Conservation (phyloP, 208 protist genomes). For the Trypanosoma theileri region DNA sequence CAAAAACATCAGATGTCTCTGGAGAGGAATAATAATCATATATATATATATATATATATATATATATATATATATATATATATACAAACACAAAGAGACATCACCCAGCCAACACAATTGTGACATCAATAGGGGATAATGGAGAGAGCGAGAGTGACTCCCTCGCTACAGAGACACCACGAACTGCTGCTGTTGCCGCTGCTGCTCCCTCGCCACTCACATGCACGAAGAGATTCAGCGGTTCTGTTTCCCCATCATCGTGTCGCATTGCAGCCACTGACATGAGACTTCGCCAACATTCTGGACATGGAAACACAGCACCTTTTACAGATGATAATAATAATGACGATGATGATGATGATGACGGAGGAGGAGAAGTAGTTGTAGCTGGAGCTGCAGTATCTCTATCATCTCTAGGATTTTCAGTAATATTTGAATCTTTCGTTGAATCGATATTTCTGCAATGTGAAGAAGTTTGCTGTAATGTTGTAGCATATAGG, state of each 20-base stretch:
- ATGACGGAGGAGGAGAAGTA: background rate
- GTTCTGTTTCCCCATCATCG: slow-evolving; percentile 25
- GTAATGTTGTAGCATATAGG: slow-evolving; percentile 30
- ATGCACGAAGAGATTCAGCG: slow-evolving; percentile 48
- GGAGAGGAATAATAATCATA: no score
- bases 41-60: no score
- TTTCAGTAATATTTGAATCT: background rate
- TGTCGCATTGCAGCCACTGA: slow-evolving; percentile 45
- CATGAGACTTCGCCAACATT: slow-evolving; percentile 73
- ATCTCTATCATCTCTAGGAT: background rate
- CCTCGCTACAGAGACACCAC: slow-evolving; percentile 13
- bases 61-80: background rate
- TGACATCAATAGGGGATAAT: slow-evolving; percentile 22
- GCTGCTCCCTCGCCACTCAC: slow-evolving; percentile 14
- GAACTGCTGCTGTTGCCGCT: background rate
- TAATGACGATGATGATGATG: background rate
- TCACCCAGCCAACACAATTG: slow-evolving; percentile 26
- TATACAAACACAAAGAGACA: background rate
- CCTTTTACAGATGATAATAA: background rate
- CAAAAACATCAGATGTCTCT: background rate
- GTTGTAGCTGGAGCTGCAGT: background rate
- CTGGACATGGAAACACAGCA: slow-evolving; percentile 63
- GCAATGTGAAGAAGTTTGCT: background rate
- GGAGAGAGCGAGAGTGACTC: slow-evolving; percentile 2
- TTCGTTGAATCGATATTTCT: no score